Base-by-base conservation (phyloP, 352 stramenopile genomes). In the Halophytophthora batemanensis region DNA sequence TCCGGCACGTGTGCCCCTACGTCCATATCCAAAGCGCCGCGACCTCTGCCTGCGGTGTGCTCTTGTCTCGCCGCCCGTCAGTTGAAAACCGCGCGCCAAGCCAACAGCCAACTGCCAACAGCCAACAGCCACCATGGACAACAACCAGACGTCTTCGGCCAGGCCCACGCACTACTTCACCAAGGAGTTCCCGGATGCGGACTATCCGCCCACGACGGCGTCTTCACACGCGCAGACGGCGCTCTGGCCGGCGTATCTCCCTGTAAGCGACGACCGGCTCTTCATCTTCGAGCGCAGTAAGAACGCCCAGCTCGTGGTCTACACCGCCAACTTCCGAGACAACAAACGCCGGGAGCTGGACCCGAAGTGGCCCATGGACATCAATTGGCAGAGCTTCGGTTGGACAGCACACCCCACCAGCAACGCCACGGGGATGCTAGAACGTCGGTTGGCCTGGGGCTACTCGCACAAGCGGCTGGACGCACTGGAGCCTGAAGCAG, bases 371-470 rank as follows among this genome's bases (percentile, higher is more conserved):
- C 80, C 80, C 35, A 62, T 90, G 39, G 77, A 90, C 57, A 87
- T 90, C 65, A 87, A 86, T 47, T 90, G 80, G 80, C 76, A 87
- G 62, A 89, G 77, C 57, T 90, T 86, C 50, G 80, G 80, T 33
- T 90, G 80, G 80, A 90, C 80, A 5, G 49, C 50, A 17, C 63
- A 84, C 50, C 80, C 77, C 12, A 86, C 71, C 36, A 86, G 53
- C 46, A 90, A 90, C 41, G 42, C 54, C 14, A 88, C 75, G 8
- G 80, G 80, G 36, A 75, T 86, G 58, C 43, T 88, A 38, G 80
- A 90, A 50, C 75, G 80, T 42, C 68, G 58, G 56, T 56, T 90
- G 45, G 80, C 80, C 0, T 90, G 80, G 80, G 80, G 77, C 0
- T 90, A 87, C 52, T 64, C 58, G 14, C 77, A 88, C 65, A 88